phyloP scores from a whole-genome alignment of 2,329 filamentous ascomycete genomes.

The Xylaria sp. region DNA sequence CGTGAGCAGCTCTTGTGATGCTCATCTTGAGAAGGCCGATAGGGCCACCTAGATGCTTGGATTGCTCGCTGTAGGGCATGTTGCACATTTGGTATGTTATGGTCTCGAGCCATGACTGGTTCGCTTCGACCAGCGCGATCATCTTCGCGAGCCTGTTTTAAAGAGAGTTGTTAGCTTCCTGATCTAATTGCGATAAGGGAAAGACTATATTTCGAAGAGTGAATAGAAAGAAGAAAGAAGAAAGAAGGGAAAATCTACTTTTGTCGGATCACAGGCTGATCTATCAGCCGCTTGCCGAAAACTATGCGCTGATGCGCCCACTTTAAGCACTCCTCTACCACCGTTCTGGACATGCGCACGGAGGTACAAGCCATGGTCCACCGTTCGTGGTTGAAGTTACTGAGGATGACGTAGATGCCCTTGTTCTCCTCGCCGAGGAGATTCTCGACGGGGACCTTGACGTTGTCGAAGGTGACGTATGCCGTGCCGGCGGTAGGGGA shows the following conservation, averaged over 20 bases:
- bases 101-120: conserved; percentile 85
- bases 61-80: conserved; percentile 82
- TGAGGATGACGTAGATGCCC: conserved; percentile 84
- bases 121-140: conserved; percentile 84
- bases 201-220: background rate
- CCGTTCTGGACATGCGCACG: conserved; percentile 71
- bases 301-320: conserved; percentile 90
- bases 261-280: conserved; percentile 84
- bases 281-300: conserved; percentile 83
- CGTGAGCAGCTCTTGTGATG: conserved; percentile 79
- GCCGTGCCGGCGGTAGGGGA: conserved; percentile 82
- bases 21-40: conserved; percentile 86
- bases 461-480: conserved; percentile 85
- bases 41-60: conserved; percentile 79
- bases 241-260: conserved; percentile 64
- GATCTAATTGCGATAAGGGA: background rate
- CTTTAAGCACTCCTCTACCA: conserved; percentile 86
- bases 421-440: conserved; percentile 85
- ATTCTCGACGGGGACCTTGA: conserved; percentile 83
- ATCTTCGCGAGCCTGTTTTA: conserved; percentile 77
- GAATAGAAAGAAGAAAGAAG: background rate
- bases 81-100: conserved; percentile 90
- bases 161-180: conserved; percentile 9
- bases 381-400: conserved; percentile 90
- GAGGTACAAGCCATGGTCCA: conserved; percentile 79